Evolutionary conservation across 495 filamentous ascomycete genomes (phyloP), one percentile per base, ranked within the genome.

Genomic region (Daldinia vernicosa): DNA sequence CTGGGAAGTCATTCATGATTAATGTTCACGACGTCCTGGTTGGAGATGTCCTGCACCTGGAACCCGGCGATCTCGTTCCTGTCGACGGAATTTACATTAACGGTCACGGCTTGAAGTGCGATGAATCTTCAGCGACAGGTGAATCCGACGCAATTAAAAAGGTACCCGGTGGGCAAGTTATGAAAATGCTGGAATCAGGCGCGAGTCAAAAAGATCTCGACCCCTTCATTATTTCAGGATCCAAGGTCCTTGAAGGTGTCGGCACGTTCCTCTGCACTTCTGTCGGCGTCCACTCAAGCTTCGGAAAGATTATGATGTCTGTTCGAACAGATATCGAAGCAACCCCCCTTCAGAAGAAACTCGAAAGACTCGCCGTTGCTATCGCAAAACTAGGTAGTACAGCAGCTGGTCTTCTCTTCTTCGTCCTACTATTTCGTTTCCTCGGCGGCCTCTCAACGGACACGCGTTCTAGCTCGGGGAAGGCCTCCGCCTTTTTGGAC

Each of bases 51-150:
- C 84, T 97, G 67, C 87, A 91, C 68, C 78, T 97, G 28, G 92
- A 96, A 76, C 90, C 93, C n/a, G 94, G 94, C 64, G 93, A 98
- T 74, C 84, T 97, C 75, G 86, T 97, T 62, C 91, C 92, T 0
- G 92, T 91, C 0, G 92, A 94, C 74, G 92, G 92, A n/a, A 84
- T 94, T 57, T 87, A 91, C 60, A 91, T 94, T 65, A 83, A 83
- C 9, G 89, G 91, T 9, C 88, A 93, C 75, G 88, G 90, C 75
- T 74, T 93, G 53, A 92, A 89, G 69, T 93, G 90, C 66, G 92
- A 94, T 70, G 92, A 94, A 77, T 92, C 91, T 40, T 92, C 90
- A 3, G 87, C 89, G 0, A 92, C 90, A n/a, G 90, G 90, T 62
- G 90, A 93, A 78, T 91, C 90, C 0, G 89, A 92, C 54, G 77